Conservation (phyloP, 345 rosid species). For the Eucalyptus pauciflora region DNA sequence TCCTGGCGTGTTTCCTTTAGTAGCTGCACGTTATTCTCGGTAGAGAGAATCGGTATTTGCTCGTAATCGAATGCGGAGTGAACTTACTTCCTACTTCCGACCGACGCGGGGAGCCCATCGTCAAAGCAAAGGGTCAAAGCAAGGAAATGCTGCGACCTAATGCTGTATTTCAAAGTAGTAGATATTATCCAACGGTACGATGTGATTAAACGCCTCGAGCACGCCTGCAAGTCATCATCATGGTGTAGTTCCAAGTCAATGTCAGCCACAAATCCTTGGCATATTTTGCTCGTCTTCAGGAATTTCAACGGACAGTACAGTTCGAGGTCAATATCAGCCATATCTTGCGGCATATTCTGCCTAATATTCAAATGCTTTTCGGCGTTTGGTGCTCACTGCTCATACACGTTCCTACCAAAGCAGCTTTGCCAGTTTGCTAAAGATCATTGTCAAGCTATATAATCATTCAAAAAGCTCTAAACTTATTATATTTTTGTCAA, state of each 20-base stretch:
- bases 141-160: slow-evolving; percentile 17
- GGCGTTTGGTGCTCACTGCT: not conserved
- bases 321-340: not conserved
- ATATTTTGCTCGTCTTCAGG: slow-evolving; percentile 41
- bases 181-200: slow-evolving; percentile 36
- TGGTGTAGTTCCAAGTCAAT: slow-evolving; percentile 35
- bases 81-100: not conserved
- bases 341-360: not conserved
- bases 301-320: slow-evolving; percentile 23
- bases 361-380: not conserved
- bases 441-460: not conserved
- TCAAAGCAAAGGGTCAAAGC: not conserved
- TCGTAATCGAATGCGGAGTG: not conserved
- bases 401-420: not conserved
- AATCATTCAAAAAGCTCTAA: too few species aligned
- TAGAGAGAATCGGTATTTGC: not conserved
- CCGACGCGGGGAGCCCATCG: not conserved
- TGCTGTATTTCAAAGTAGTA: slow-evolving; percentile 26
- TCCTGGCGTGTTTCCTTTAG: not conserved
- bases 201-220: slow-evolving; percentile 39
- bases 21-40: not conserved
- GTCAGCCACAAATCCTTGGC: slow-evolving; percentile 41
- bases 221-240: slow-evolving; percentile 37
- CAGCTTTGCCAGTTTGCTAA: not conserved
- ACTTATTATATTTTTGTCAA: accelerated